Percentiles rank a stretch among this genome's conserved stretches.
Conservation (phyloP, 2,329 filamentous ascomycete genomes). For the Clarireedia paspali region DNA sequence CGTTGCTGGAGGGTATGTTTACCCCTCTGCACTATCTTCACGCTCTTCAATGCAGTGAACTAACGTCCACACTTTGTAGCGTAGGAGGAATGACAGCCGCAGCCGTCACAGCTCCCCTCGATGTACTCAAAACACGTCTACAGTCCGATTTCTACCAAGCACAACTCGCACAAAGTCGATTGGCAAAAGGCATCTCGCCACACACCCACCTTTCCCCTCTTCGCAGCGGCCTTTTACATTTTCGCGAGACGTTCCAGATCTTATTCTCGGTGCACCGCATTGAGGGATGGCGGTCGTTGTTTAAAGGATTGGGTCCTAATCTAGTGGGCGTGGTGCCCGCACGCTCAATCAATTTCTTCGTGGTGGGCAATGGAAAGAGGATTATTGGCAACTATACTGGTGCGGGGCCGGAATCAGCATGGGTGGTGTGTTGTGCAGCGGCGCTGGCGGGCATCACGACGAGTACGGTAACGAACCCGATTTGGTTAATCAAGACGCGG, state of each 20-base stretch:
- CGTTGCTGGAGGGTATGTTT: slow-evolving; percentile 74
- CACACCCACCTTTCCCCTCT: slow-evolving; percentile 53
- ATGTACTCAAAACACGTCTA: slow-evolving; percentile 86
- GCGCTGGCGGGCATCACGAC: slow-evolving; percentile 75
- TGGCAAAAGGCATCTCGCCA: slow-evolving; percentile 42
- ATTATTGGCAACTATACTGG: slow-evolving; percentile 71
- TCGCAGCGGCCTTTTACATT: slow-evolving; percentile 62
- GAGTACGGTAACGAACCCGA: slow-evolving; percentile 87
- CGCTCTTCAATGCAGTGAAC: neutral
- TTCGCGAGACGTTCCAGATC: slow-evolving; percentile 81
- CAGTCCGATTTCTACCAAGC: slow-evolving; percentile 93
- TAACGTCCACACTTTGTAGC: slow-evolving; percentile 37
- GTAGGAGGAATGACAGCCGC: slow-evolving; percentile 86
- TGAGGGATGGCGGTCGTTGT: slow-evolving; percentile 81
- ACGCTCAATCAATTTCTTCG: slow-evolving; percentile 86
- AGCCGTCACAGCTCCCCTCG: slow-evolving; percentile 86
- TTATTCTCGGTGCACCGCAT: slow-evolving; percentile 69
- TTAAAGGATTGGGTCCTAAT: slow-evolving; percentile 89
- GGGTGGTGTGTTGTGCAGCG: slow-evolving; percentile 72
- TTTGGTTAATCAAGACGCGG: slow-evolving; percentile 93
- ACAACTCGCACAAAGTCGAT: slow-evolving; percentile 62
- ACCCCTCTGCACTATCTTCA: neutral
- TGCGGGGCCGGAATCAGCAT: slow-evolving; percentile 58
- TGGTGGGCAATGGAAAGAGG: slow-evolving; percentile 86
- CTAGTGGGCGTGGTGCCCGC: slow-evolving; percentile 84